These are phyloP conservation scores for Boletus rufocinnamomeus DNA, from an alignment of 768 basidiomycete species.

Conservation along the genomic window DNA sequence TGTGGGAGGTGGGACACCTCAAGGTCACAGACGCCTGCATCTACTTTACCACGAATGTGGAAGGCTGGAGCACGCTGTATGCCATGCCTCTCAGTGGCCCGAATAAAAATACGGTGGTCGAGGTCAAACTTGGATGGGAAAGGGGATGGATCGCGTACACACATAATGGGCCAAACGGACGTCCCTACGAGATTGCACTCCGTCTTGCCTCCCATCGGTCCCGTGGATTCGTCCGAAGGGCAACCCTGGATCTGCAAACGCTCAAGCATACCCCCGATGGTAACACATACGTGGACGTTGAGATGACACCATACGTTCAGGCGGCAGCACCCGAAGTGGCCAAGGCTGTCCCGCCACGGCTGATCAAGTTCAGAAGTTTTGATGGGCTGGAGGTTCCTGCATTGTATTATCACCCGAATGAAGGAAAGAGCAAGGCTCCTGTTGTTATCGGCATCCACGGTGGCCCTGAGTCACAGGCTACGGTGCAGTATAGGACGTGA, in stretches of 20 bases:
- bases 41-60: slow-evolving; percentile 41
- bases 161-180: slow-evolving; percentile 36
- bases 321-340: slow-evolving; percentile 33
- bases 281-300: slow-evolving; percentile 29
- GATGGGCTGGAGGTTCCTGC: slow-evolving; percentile 43
- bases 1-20: slow-evolving; percentile 35
- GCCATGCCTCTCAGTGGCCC: slow-evolving; percentile 34
- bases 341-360: slow-evolving; percentile 33
- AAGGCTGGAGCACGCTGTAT: slow-evolving; percentile 38
- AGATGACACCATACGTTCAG: slow-evolving; percentile 35
- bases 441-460: slow-evolving; percentile 43
- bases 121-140: slow-evolving; percentile 35
- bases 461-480: slow-evolving; percentile 41
- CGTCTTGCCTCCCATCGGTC: slow-evolving; percentile 36
- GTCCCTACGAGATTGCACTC: slow-evolving; percentile 36
- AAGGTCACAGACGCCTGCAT: slow-evolving; percentile 30
- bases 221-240: slow-evolving; percentile 28
- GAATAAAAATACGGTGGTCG: slow-evolving; percentile 32
- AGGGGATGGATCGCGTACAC: slow-evolving; percentile 34
- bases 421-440: slow-evolving; percentile 31
- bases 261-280: slow-evolving; percentile 26
- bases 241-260: slow-evolving; percentile 33
- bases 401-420: slow-evolving; percentile 43
- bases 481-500: slow-evolving; percentile 36
- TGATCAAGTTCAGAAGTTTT: slow-evolving; percentile 43